Evolutionary conservation across 2,329 filamentous ascomycete genomes (phyloP), one percentile per base, ranked within the genome.

Genomic region (Apiospora pterosperma): DNA sequence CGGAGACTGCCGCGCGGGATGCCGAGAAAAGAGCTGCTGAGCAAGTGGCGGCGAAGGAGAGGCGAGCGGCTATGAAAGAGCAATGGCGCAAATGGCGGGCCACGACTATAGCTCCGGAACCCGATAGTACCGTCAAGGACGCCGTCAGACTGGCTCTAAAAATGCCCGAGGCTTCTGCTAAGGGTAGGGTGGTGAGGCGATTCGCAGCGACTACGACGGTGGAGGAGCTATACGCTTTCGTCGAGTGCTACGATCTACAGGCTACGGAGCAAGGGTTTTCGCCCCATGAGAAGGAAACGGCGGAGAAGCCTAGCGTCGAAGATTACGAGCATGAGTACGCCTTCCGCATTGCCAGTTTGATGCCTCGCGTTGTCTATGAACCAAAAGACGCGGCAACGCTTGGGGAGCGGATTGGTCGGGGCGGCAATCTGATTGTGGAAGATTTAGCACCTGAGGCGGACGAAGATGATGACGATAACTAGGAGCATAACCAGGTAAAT

Each of bases 221-320:
- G 41, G 95, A 98, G 75, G 93, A 97, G 72, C 80, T 99, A 6
- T 98, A 98, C 76, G 96, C 95, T 0, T 97, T 97, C 78, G 93
- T 98, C 2, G 96, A 99, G 74, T 98, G 95, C 78, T 90, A 93
- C 75, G 89, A 92, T 62, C 70, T 90, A 6, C 71, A 93, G 3
- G 76, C 73, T 25, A 76, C 76, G 21, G 69, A 67, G 16, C 65
- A 62, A 16, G 72, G 70, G 36, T 68, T 69, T 39, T 68, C 62
- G 60, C 71, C 64, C 66, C 65, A 70, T 7, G 67, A 67, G 5
- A 72, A 70, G 4, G 76, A 78, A 19, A 75, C 79, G 36, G 77
- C 76, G 23, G 75, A 76, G 1, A 73, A 78, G 70, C 92, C 93
- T 4, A 34, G 28, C 28, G 41, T 21, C 0, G 80, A 84, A 25